phyloP scores from a whole-genome alignment of 2,329 filamentous ascomycete species.

The Claviceps sp. region DNA sequence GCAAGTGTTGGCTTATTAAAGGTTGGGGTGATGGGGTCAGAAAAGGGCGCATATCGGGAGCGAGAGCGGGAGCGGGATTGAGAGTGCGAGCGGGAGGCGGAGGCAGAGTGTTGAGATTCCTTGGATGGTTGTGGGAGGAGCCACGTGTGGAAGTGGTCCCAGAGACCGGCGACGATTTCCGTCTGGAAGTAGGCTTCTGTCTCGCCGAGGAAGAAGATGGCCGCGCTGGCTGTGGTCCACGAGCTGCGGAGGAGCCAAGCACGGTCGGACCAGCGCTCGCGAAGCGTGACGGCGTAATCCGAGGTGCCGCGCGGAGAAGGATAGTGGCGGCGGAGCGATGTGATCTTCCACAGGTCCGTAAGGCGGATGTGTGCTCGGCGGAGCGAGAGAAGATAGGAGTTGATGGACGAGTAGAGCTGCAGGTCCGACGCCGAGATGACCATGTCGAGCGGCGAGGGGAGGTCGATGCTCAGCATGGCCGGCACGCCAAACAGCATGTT shows the following conservation, averaged over 20 bases:
- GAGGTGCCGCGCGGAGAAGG: slow-evolving; percentile 54
- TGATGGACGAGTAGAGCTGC: slow-evolving; percentile 68
- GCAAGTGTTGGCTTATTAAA: background rate
- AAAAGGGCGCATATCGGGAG: too few species aligned
- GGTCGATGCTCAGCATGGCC: slow-evolving; percentile 52
- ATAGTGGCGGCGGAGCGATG: slow-evolving; percentile 61
- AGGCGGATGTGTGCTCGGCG: slow-evolving; percentile 75
- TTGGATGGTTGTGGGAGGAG: slow-evolving; percentile 28
- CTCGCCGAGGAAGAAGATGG: slow-evolving; percentile 80
- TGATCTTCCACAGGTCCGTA: slow-evolving; percentile 76
- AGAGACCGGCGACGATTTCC: slow-evolving; percentile 71
- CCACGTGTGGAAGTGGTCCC: slow-evolving; percentile 69
- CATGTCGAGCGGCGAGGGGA: slow-evolving; percentile 71
- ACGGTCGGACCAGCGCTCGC: slow-evolving; percentile 50
- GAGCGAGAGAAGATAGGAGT: slow-evolving; percentile 75
- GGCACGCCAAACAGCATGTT: slow-evolving; percentile 73
- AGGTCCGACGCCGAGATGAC: slow-evolving; percentile 70
- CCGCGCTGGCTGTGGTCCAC: slow-evolving; percentile 81
- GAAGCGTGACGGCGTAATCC: slow-evolving; percentile 44
- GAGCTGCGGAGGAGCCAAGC: slow-evolving; percentile 60
- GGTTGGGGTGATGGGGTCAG: background rate
- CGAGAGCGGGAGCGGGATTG: too few species aligned
- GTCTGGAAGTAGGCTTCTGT: slow-evolving; percentile 81
- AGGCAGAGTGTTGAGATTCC: background rate
- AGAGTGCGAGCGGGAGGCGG: background rate